Percentiles rank a stretch among this genome's conserved stretches.
Conservation (phyloP, 2,329 filamentous ascomycete genomes). For the Trichophyton equinum region DNA sequence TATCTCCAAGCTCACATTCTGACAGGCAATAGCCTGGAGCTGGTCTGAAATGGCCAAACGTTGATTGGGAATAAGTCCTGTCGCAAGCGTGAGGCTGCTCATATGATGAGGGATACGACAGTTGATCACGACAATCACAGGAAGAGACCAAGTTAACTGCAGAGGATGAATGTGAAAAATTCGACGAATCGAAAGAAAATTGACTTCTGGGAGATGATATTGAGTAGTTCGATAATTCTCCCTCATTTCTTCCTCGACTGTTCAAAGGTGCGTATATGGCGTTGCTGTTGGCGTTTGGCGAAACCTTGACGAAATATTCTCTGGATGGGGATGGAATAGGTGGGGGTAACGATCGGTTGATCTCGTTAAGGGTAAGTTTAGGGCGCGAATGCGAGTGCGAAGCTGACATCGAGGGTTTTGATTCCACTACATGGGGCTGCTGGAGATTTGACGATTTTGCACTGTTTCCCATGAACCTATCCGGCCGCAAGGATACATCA, state of each 20-base stretch:
- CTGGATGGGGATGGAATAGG: constrained; percentile 1
- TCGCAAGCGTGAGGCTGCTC: constrained; percentile 6
- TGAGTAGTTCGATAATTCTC: neutral
- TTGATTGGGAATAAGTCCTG: neutral
- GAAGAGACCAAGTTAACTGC: neutral
- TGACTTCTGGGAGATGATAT: neutral
- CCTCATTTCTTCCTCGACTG: neutral
- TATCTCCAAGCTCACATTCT: constrained; percentile 16
- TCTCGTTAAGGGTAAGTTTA: neutral
- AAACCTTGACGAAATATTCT: neutral
- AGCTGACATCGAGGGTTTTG: neutral
- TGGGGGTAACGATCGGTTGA: neutral
- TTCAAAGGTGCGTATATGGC: neutral
- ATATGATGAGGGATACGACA: constrained; percentile 1
- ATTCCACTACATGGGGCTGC: neutral
- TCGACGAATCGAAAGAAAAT: neutral
- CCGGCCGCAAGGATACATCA: constrained; percentile 2
- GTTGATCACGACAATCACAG: neutral
- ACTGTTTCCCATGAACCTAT: constrained; percentile 3
- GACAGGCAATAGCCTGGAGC: neutral
- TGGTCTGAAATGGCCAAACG: neutral
- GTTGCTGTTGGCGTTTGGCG: neutral
- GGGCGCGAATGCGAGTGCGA: neutral
- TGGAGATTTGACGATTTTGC: neutral
- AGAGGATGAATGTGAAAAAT: neutral